These are phyloP conservation scores for Sarcodon sp. DNA, from an alignment of 768 basidiomycete species.

Conservation along the genomic window DNA sequence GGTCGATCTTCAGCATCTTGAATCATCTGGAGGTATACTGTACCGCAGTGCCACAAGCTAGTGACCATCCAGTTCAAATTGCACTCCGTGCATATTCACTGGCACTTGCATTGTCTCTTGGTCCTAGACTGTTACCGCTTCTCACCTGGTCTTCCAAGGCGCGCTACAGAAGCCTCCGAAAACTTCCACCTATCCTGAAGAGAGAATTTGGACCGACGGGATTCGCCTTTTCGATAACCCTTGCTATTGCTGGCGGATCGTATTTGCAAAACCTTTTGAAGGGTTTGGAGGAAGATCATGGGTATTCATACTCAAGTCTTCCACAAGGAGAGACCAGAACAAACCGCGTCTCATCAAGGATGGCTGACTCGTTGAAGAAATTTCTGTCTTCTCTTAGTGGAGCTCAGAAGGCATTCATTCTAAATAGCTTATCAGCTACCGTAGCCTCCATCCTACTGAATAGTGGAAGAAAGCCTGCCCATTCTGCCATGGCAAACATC, in stretches of 20 bases:
- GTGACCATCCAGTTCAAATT: slow-evolving; percentile 39
- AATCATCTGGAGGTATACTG: slow-evolving; percentile 1
- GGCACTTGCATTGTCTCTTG: slow-evolving; percentile 51
- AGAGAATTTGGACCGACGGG: slow-evolving; percentile 49
- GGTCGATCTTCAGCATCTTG: background rate
- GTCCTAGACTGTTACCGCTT: slow-evolving; percentile 48
- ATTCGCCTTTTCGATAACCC: slow-evolving; percentile 58
- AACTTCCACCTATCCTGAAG: slow-evolving; percentile 26
- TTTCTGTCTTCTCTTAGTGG: slow-evolving; percentile 19
- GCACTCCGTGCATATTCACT: slow-evolving; percentile 58
- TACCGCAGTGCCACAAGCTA: slow-evolving; percentile 7
- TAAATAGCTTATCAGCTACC: slow-evolving; percentile 42
- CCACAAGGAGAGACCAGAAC: background rate
- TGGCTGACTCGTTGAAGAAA: background rate
- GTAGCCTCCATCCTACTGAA: slow-evolving; percentile 48
- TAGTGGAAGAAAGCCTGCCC: slow-evolving; percentile 23
- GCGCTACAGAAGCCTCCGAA: background rate
- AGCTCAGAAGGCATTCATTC: slow-evolving; percentile 41
- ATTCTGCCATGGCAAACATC: slow-evolving; percentile 14
- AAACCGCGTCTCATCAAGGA: background rate
- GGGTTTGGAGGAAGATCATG: slow-evolving; percentile 5
- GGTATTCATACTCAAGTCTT: background rate
- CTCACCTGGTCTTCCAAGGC: slow-evolving; percentile 15
- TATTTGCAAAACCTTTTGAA: slow-evolving; percentile 35
- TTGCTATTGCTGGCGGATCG: slow-evolving; percentile 53